Conservation (phyloP, 108 stramenopile genomes). For the Mediolabrus comicus region DNA sequence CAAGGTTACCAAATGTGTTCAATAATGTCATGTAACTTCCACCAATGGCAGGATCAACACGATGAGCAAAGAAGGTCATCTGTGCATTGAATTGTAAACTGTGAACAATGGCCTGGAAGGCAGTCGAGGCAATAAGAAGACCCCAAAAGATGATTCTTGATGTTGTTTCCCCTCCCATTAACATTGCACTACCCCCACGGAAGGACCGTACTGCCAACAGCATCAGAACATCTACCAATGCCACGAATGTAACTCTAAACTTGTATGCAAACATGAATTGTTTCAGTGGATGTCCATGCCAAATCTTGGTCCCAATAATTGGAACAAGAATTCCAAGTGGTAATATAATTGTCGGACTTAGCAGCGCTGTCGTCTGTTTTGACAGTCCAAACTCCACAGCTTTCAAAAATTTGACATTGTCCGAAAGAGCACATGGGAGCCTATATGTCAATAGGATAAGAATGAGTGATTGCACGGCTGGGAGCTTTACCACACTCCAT, state of each 20-base stretch:
- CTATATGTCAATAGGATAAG: slow-evolving; percentile 90
- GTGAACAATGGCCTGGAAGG: slow-evolving; percentile 83
- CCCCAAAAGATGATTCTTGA: slow-evolving; percentile 63
- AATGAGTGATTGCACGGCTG: slow-evolving; percentile 81
- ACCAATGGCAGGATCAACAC: slow-evolving; percentile 97
- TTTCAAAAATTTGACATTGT: slow-evolving; percentile 91
- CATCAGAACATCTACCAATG: slow-evolving; percentile 79
- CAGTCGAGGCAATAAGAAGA: slow-evolving; percentile 76
- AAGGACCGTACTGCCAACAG: slow-evolving; percentile 47
- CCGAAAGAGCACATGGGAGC: slow-evolving; percentile 75
- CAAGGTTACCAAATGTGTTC: slow-evolving; percentile 96
- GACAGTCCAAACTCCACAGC: slow-evolving; percentile 83
- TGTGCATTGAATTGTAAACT: slow-evolving; percentile 95
- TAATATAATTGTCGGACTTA: slow-evolving; percentile 84
- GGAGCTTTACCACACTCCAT: slow-evolving; percentile 82
- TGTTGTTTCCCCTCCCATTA: slow-evolving; percentile 23
- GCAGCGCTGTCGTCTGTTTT: slow-evolving; percentile 82
- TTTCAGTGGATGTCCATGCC: slow-evolving; percentile 68
- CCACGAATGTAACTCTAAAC: slow-evolving; percentile 78
- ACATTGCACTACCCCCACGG: slow-evolving; percentile 21
- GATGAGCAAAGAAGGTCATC: slow-evolving; percentile 97
- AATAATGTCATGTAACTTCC: slow-evolving; percentile 99
- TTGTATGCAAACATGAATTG: slow-evolving; percentile 87
- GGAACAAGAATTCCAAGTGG: slow-evolving; percentile 86
- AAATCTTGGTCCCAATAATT: slow-evolving; percentile 73